Evolutionary conservation across 1,284 basidiomycete genomes (phyloP).

Genomic region (Takashimella koratensis): DNA sequence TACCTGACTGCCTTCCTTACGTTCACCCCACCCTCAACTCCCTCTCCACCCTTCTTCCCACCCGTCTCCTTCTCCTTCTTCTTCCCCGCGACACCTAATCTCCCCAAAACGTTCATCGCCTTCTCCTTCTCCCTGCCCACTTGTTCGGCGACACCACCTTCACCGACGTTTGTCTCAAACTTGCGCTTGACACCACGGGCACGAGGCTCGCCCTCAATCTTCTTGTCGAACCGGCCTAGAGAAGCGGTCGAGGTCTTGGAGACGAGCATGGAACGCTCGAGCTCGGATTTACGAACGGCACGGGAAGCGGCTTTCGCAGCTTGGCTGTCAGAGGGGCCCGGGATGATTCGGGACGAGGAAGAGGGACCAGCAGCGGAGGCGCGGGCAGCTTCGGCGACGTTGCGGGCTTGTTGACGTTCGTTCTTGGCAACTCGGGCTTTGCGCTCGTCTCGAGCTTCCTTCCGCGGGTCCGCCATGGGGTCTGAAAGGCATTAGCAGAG

Average conservation of each 20-base stretch:
- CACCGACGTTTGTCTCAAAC: constrained; percentile 54
- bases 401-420: constrained; percentile 72
- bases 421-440: constrained; percentile 83
- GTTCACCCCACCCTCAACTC: constrained; percentile 58
- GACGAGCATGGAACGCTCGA: constrained; percentile 72
- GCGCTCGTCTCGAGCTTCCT: constrained; percentile 68
- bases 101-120: constrained; percentile 70
- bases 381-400: constrained; percentile 60
- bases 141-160: constrained; percentile 47
- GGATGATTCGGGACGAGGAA: constrained; percentile 7
- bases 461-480: constrained; percentile 70
- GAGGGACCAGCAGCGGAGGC: constrained; percentile 21
- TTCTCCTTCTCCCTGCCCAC: constrained; percentile 64
- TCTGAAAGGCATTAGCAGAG: constrained; percentile 52
- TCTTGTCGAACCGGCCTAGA: constrained; percentile 85
- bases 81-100: constrained; percentile 63
- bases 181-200: constrained; percentile 85
- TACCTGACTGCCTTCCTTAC: constrained; percentile 76
- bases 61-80: constrained; percentile 45
- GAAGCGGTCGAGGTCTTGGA: constrained; percentile 84
- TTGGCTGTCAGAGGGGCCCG: constrained; percentile 11
- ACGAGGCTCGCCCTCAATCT: constrained; percentile 86
- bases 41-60: constrained; percentile 52
- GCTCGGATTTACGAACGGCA: constrained; percentile 63
- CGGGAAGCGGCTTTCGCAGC: constrained; percentile 41